Evolutionary conservation across 768 basidiomycete species (phyloP).

Genomic region (Lactifluus echinatus): DNA sequence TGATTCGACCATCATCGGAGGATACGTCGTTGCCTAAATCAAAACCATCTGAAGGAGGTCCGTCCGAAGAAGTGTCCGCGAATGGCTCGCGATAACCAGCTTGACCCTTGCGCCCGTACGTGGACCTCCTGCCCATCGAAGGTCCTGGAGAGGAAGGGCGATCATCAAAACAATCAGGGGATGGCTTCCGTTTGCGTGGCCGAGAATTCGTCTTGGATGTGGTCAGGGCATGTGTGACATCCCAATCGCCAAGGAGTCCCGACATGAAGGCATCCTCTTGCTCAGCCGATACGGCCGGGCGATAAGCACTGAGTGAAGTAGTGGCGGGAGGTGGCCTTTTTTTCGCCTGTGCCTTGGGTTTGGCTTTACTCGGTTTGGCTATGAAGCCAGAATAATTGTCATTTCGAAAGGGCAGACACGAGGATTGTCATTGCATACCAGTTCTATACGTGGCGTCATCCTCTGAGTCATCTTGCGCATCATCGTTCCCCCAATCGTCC

Average conservation of each 20-base stretch:
- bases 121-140: constrained; percentile 10
- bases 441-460: constrained; percentile 33
- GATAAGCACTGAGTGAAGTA: constrained; percentile 71
- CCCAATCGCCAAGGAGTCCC: constrained; percentile 65
- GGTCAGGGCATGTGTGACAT: constrained; percentile 36
- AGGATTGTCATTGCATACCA: background rate
- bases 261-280: constrained; percentile 90
- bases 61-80: constrained; percentile 27
- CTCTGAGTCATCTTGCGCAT: constrained; percentile 35
- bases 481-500: constrained; percentile 79
- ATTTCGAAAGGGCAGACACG: constrained; percentile 15
- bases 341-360: constrained; percentile 37
- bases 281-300: constrained; percentile 62
- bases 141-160: constrained; percentile 23
- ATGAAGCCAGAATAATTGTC: constrained; percentile 23
- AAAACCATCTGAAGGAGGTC: constrained; percentile 24
- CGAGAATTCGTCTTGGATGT: constrained; percentile 28
- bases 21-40: constrained; percentile 22
- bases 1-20: constrained; percentile 52
- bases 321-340: constrained; percentile 37
- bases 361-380: constrained; percentile 35
- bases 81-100: constrained; percentile 20
- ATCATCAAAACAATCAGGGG: constrained; percentile 29
- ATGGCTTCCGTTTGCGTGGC: constrained; percentile 63
- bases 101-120: background rate